These are phyloP conservation scores for Aureobasidium lini DNA, from an alignment of 2,329 filamentous ascomycete genomes.

Conservation along the genomic window DNA sequence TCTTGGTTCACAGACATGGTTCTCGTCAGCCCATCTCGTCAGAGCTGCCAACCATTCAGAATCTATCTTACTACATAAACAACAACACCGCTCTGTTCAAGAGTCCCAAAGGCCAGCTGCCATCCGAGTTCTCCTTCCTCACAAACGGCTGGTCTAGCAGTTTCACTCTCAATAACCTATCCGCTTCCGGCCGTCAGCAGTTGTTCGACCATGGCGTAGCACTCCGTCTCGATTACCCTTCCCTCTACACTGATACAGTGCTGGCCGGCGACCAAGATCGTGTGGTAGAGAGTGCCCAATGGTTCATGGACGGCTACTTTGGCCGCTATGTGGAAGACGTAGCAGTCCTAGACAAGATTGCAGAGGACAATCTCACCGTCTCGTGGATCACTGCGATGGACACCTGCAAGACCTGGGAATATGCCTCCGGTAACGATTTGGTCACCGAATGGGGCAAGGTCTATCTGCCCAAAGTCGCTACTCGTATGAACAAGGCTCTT, in stretches of 20 bases:
- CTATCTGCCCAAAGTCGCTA: slow-evolving; percentile 11
- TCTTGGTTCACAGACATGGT: slow-evolving; percentile 15
- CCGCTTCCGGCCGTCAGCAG: slow-evolving; percentile 11
- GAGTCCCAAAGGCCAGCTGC: not conserved
- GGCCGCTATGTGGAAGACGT: slow-evolving; percentile 8
- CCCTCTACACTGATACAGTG: slow-evolving; percentile 12
- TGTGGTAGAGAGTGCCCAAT: slow-evolving; percentile 14
- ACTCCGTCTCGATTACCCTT: slow-evolving; percentile 11
- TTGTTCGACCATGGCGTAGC: slow-evolving; percentile 14
- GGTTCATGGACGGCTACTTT: slow-evolving; percentile 14
- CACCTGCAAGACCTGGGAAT: slow-evolving; percentile 14
- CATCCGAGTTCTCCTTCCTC: slow-evolving; percentile 12
- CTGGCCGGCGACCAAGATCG: slow-evolving; percentile 15
- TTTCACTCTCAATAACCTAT: slow-evolving; percentile 12
- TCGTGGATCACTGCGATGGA: slow-evolving; percentile 15
- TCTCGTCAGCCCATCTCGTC: slow-evolving; percentile 13
- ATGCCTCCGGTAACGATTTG: slow-evolving; percentile 14
- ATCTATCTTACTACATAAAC: slow-evolving; percentile 15
- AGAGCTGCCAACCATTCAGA: slow-evolving; percentile 12
- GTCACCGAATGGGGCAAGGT: slow-evolving; percentile 12
- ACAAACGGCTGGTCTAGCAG: slow-evolving; percentile 13
- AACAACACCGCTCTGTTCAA: slow-evolving; percentile 15
- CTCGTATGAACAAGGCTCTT: slow-evolving; percentile 12
- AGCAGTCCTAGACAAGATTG: slow-evolving; percentile 9
- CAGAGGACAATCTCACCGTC: slow-evolving; percentile 11